These are phyloP conservation scores for Fraxinus floribunda DNA, from an alignment of 305 asterid species.

Conservation along the genomic window DNA sequence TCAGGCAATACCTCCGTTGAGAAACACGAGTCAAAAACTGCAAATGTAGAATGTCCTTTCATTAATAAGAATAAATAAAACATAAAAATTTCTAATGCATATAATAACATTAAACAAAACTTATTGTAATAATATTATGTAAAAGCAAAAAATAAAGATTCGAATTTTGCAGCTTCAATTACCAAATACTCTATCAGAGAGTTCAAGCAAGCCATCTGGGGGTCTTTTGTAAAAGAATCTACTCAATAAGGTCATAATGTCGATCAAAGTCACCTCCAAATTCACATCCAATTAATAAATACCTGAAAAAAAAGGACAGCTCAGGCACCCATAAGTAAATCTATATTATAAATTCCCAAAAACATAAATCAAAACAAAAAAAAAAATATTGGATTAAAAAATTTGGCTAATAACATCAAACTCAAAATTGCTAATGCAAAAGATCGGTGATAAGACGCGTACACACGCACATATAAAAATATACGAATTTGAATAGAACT, in stretches of 20 bases:
- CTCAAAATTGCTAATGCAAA: constrained; percentile 2
- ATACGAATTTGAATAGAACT: constrained; percentile 13
- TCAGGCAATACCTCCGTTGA: constrained; percentile 92
- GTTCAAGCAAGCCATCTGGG: constrained; percentile 93
- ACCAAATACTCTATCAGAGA: constrained; percentile 89
- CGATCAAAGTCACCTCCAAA: constrained; percentile 29
- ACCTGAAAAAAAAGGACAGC: constrained; percentile 21
- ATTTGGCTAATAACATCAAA: constrained; percentile 4
- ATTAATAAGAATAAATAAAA: constrained; percentile 19
- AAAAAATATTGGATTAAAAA: neutral
- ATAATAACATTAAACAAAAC: constrained; percentile 5
- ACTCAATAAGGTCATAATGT: constrained; percentile 74
- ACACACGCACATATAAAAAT: neutral
- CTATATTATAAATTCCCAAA: neutral
- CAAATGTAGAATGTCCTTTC: constrained; percentile 33
- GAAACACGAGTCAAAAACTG: constrained; percentile 97
- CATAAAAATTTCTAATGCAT: neutral
- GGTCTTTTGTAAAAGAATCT: constrained; percentile 94
- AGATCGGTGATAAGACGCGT: neutral
- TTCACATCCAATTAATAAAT: constrained; percentile 27
- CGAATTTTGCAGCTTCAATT: constrained; percentile 13
- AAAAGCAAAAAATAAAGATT: constrained; percentile 10
- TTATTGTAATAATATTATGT: neutral
- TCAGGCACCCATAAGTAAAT: constrained; percentile 17
- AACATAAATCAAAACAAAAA: constrained; percentile 1